Evolutionary conservation across 2,329 filamentous ascomycete genomes (phyloP), one percentile per base, ranked within the genome.

Genomic region (Colletotrichum camelliae): DNA sequence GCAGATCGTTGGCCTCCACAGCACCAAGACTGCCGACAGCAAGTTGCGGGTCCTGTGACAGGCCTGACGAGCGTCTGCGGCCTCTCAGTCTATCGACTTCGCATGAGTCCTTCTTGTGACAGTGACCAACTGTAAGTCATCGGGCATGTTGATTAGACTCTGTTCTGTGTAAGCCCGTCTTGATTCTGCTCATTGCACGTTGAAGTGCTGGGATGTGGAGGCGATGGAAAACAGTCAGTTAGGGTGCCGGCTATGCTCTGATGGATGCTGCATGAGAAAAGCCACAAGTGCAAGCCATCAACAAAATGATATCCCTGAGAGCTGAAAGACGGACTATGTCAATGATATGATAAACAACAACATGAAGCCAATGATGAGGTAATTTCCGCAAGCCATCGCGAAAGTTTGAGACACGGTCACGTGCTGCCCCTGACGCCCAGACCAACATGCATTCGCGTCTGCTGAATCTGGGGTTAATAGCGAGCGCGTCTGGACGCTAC

Each of bases 51-150:
- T 21, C 43, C 4, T 52, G 10, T 52, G 2, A 21, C 43, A 1
- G 10, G n/a, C 2, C n/a, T 21, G 2, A 13, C 10, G 43, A 52
- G 2, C 2, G 1, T 13, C n/a, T 13, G n/a, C n/a, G 2, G n/a
- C 43, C 43, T 21, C n/a, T 1, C 1, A 21, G 12, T 13, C n/a
- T 21, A 10, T 24, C 12, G 0, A 2, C 1, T 52, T 52, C n/a
- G 43, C 0, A 21, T 4, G 10, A 24, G 43, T 2, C 21, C n/a
- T 52, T 52, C 3, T 7, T 7, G n/a, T 7, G 18, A 5, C n/a
- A 12, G n/a, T 5, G 5, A 48, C 3, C 10, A 7, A 12, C n/a
- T 48, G 1, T 1, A 2, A n/a, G 18, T n/a, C n/a, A 13, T 21
- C 5, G 10, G 43, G 9, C 43, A 21, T 6, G n/a, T 48, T 48